A percentile compares a stretch with the other conserved stretches of the same genome.
Evolutionary conservation across 306 rosid species (phyloP).

Genomic region (Vigna trinervia): DNA sequence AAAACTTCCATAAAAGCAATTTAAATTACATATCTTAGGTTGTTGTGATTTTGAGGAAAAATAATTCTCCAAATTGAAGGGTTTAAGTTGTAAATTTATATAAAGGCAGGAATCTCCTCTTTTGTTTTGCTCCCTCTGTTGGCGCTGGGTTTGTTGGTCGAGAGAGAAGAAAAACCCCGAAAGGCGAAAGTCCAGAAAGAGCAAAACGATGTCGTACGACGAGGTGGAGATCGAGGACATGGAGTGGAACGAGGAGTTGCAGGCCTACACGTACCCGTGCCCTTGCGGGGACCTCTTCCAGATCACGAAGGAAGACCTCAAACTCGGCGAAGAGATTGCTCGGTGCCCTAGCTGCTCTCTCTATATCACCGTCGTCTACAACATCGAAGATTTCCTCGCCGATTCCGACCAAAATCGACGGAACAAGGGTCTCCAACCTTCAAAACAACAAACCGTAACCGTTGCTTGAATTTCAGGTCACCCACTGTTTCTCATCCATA

Average conservation of each 20-base stretch:
- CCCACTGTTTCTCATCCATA: neutral
- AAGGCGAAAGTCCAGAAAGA: neutral
- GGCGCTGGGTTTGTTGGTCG: neutral
- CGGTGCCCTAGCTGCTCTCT: conserved; percentile 99
- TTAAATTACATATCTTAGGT: neutral
- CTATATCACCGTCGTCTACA: conserved; percentile 87
- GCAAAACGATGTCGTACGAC: conserved; percentile 81
- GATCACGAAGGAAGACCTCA: conserved; percentile 87
- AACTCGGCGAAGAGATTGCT: conserved; percentile 92
- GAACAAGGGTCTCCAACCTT: conserved; percentile 49
- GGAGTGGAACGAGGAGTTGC: conserved; percentile 92
- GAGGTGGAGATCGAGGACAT: conserved; percentile 98
- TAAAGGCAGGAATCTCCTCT: no score
- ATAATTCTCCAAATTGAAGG: no score
- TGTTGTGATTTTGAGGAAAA: neutral
- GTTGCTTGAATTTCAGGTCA: conserved; percentile 70
- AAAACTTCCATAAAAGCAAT: no score
- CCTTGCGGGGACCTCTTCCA: conserved; percentile 98
- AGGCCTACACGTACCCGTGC: conserved; percentile 87
- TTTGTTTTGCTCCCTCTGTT: no score
- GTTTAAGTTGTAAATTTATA: no score
- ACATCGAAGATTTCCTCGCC: conserved; percentile 74
- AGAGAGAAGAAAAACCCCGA: neutral
- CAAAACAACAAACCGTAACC: conserved; percentile 11
- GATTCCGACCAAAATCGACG: conserved; percentile 50